Percentiles rank a stretch among this genome's conserved stretches.
Conservation (phyloP, 768 basidiomycete genomes). For the Kwoniella newhampshirensis region DNA sequence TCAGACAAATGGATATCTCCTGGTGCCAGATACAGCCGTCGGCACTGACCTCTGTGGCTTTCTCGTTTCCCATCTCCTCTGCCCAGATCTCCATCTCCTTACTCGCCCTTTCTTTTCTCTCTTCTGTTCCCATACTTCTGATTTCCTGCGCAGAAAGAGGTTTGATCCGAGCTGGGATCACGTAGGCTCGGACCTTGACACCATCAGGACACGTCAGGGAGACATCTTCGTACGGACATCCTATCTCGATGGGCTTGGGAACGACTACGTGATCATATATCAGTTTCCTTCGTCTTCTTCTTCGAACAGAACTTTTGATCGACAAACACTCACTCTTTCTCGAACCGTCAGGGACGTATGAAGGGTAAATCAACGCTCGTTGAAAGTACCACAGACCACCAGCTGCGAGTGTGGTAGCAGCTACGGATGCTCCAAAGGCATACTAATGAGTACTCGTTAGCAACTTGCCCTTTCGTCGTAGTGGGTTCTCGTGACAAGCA, state of each 20-base stretch:
- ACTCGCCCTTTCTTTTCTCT: slow-evolving; percentile 51
- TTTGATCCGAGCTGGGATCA: slow-evolving; percentile 66
- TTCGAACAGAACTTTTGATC: no score
- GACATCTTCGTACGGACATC: slow-evolving; percentile 73
- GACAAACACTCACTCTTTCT: slow-evolving; percentile 61
- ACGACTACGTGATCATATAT: slow-evolving; percentile 61
- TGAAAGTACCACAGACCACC: slow-evolving; percentile 80
- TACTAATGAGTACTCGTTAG: slow-evolving; percentile 27
- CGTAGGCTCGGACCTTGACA: slow-evolving; percentile 70
- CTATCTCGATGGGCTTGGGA: slow-evolving; percentile 66
- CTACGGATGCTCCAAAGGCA: slow-evolving; percentile 27
- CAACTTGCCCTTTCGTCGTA: neutral
- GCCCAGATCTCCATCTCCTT: slow-evolving; percentile 34
- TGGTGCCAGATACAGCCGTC: slow-evolving; percentile 47
- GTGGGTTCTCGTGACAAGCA: no score
- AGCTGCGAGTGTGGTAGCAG: slow-evolving; percentile 21
- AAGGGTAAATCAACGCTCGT: slow-evolving; percentile 85
- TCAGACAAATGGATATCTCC: neutral
- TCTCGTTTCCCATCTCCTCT: slow-evolving; percentile 54
- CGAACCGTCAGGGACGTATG: slow-evolving; percentile 76
- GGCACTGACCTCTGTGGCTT: slow-evolving; percentile 61
- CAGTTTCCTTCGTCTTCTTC: no score
- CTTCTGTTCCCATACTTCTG: slow-evolving; percentile 11
- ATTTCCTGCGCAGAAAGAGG: slow-evolving; percentile 49
- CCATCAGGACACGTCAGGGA: slow-evolving; percentile 71